These are phyloP conservation scores for Geum urbanum DNA, from an alignment of 306 rosid species.

Conservation along the genomic window DNA sequence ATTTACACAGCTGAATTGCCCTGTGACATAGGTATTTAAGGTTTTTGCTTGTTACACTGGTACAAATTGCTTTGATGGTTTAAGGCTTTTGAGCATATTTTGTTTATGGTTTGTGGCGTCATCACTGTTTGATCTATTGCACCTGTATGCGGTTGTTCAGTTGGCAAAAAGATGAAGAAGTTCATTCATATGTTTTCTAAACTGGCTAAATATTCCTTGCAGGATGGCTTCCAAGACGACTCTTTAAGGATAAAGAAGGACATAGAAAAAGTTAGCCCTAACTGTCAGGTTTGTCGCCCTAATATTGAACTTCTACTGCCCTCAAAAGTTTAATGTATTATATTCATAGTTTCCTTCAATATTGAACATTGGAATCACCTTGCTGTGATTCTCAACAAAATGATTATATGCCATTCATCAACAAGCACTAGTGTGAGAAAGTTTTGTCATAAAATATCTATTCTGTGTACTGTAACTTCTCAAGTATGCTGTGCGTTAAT, in stretches of 20 bases:
- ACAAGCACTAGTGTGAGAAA: not conserved
- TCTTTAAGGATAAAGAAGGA: constrained; percentile 80
- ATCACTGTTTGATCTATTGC: not conserved
- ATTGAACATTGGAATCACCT: not conserved
- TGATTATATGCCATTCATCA: not conserved
- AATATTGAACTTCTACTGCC: not conserved
- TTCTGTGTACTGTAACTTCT: not conserved
- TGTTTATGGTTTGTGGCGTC: not conserved
- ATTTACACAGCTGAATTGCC: not conserved
- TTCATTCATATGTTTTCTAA: not conserved
- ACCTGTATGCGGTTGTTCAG: not conserved
- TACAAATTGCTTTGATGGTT: not conserved
- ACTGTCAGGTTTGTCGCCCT: constrained; percentile 62
- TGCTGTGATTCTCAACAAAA: not conserved
- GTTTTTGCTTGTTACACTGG: not conserved
- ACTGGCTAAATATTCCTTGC: constrained; percentile 21
- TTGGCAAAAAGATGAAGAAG: not conserved
- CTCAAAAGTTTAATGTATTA: not conserved
- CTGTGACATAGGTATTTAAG: not conserved
- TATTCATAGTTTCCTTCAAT: not conserved
- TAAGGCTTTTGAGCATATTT: not conserved
- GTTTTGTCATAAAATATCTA: not conserved
- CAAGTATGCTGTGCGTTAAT: not conserved
- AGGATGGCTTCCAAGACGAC: constrained; percentile 93
- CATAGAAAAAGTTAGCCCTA: constrained; percentile 50